Percentiles rank a stretch among this genome's conserved stretches.
These are phyloP conservation scores for Hagleromyces aurorensis DNA, from an alignment of 805 yeast genomes.

Conservation along the genomic window DNA sequence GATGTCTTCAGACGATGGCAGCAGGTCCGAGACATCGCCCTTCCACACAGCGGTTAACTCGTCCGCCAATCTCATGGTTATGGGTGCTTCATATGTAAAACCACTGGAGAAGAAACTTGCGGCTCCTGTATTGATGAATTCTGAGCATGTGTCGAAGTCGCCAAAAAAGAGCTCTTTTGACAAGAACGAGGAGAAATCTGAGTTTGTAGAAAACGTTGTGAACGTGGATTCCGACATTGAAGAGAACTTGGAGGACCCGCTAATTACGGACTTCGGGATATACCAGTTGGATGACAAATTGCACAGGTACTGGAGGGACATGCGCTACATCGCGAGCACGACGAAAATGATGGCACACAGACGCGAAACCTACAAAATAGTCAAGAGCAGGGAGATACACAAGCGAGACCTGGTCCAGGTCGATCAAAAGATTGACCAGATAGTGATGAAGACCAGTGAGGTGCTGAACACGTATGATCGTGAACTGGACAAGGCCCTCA, in stretches of 20 bases:
- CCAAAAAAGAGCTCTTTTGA: too few relatives aligned
- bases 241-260: conserved; percentile 6
- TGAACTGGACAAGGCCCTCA: conserved; percentile 23
- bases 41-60: too few relatives aligned
- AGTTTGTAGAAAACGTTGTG: too few relatives aligned
- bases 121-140: too few relatives aligned
- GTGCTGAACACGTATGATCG: conserved; percentile 17
- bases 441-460: conserved; percentile 13
- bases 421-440: conserved; percentile 12
- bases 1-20: too few relatives aligned
- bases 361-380: conserved; percentile 20
- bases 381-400: conserved; percentile 15
- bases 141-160: too few relatives aligned
- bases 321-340: conserved; percentile 21
- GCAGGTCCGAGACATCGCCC: too few relatives aligned
- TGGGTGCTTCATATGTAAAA: too few relatives aligned
- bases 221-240: too few relatives aligned
- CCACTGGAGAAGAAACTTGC: too few relatives aligned
- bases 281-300: conserved; percentile 17
- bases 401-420: conserved; percentile 11
- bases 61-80: too few relatives aligned
- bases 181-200: too few relatives aligned
- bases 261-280: conserved; percentile 1
- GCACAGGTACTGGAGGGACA: conserved; percentile 21
- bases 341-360: conserved; percentile 22